Evolutionary conservation across 768 basidiomycete genomes (phyloP).

Genomic region (Boletus rubroflammeus): DNA sequence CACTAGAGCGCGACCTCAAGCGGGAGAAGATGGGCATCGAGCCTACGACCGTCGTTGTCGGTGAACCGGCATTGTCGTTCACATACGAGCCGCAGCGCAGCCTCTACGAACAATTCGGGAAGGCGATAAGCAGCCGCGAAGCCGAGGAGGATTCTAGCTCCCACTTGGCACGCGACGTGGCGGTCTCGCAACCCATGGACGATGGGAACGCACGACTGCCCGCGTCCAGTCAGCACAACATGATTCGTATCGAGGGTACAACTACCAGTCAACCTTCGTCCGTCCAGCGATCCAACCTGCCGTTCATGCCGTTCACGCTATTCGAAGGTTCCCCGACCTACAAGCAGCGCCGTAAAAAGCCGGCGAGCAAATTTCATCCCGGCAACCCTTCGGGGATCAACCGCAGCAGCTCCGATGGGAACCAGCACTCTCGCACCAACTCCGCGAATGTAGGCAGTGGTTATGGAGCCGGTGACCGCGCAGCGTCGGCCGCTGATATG

Average conservation of each 20-base stretch:
- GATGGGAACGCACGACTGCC: constrained; percentile 17
- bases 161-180: constrained; percentile 29
- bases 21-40: constrained; percentile 89
- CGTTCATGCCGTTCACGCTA: constrained; percentile 67
- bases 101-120: constrained; percentile 85
- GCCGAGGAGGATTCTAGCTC: constrained; percentile 35
- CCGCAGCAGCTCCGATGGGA: constrained; percentile 23
- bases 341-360: constrained; percentile 84
- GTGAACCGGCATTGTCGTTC: constrained; percentile 88
- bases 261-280: constrained; percentile 13
- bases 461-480: constrained; percentile 28
- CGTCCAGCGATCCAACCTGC: constrained; percentile 21
- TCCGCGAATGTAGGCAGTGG: constrained; percentile 22
- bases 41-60: constrained; percentile 69
- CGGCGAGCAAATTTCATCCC: constrained; percentile 36
- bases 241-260: constrained; percentile 28
- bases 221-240: constrained; percentile 8
- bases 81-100: constrained; percentile 82
- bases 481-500: constrained; percentile 61
- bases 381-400: constrained; percentile 28
- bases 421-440: constrained; percentile 14
- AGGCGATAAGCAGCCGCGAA: constrained; percentile 34
- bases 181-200: constrained; percentile 3
- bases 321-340: constrained; percentile 85
- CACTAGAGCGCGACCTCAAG: constrained; percentile 93